Percentiles rank a stretch among this genome's conserved stretches.
These are phyloP conservation scores for Naganishia kalamii DNA, from an alignment of 768 basidiomycete genomes.

Conservation along the genomic window DNA sequence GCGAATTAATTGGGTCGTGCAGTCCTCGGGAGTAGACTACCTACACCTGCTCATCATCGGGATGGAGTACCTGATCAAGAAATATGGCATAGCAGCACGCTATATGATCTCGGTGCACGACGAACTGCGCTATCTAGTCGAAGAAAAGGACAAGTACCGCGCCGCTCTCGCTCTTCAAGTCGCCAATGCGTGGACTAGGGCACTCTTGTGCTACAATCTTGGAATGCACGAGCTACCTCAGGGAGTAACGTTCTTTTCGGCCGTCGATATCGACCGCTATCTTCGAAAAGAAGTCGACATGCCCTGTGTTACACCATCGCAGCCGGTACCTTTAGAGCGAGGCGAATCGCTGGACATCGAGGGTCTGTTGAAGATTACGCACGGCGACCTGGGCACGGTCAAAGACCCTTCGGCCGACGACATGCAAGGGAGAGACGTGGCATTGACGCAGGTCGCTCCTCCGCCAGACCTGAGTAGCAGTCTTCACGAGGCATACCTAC, in stretches of 20 bases:
- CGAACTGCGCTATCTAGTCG: conserved; percentile 87
- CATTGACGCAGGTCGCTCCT: not conserved
- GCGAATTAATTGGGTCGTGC: conserved; percentile 98
- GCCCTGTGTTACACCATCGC: conserved; percentile 89
- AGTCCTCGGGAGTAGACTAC: conserved; percentile 97
- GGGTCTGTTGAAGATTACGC: conserved; percentile 60
- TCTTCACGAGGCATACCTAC: conserved; percentile 1
- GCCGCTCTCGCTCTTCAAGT: conserved; percentile 86
- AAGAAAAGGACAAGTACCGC: conserved; percentile 82
- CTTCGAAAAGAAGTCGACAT: conserved; percentile 94
- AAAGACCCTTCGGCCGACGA: not conserved
- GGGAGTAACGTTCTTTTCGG: conserved; percentile 93
- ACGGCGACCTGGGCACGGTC: conserved; percentile 49
- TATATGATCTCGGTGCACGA: conserved; percentile 97
- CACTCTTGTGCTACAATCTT: conserved; percentile 81
- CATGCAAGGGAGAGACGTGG: not conserved
- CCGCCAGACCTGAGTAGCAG: not conserved
- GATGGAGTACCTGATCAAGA: conserved; percentile 77
- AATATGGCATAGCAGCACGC: conserved; percentile 77
- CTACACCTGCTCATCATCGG: conserved; percentile 91
- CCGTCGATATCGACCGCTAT: conserved; percentile 84
- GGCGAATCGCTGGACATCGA: conserved; percentile 80
- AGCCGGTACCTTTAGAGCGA: conserved; percentile 69
- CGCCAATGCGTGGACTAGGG: conserved; percentile 90
- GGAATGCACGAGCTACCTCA: conserved; percentile 95